Base-by-base conservation (phyloP, 768 basidiomycete species). In the Suillus tomentosus region DNA sequence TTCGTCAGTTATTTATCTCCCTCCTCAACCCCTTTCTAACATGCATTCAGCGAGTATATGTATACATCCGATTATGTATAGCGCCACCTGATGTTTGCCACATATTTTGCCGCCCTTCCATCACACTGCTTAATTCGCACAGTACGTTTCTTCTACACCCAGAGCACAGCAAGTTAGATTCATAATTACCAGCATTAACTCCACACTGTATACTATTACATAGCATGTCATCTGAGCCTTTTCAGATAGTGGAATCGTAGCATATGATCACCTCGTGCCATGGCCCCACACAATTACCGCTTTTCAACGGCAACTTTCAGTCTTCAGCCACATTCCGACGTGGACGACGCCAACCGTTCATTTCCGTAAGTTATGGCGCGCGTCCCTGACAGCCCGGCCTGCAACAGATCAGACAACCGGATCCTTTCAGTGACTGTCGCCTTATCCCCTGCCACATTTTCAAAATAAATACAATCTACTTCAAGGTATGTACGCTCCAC, bases 291-390 rank as follows among this genome's bases (percentile, higher is more conserved):
- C 56, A 57, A 57, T 57, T 57, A 57, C 56, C 56, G 56, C 22
- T 57, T 37, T 22, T 7, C 50, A 50, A 6, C 10, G 13, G 6
- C 47, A 48, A 24, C 31, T 13, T 48, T 43, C 17, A 36, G 36
- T 56, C 45, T 47, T 19, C 14, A 40, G 40, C 40, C 40, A n/a
- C 43, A 19, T n/a, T 47, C n/a, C 22, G 19, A 45, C 19, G 8
- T 45, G 19, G 43, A 45, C 22, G 6, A 15, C 40, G 22, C 47
- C 47, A 17, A 43, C 34, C 17, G 8, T 50, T 85, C 67, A 73
- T 85, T 56, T 73, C 73, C 61, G 85, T 83, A 60, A n/a, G 79
- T 67, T 45, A 31, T 50, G 37, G 22, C 50, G 2, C 39, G 11
- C 55, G 48, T 51, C 51, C 61, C 43, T 54, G 60, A 51, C 37